Evolutionary conservation across 2,329 filamentous ascomycete genomes (phyloP).

Genomic region (Ophiosphaerella herpotricha): DNA sequence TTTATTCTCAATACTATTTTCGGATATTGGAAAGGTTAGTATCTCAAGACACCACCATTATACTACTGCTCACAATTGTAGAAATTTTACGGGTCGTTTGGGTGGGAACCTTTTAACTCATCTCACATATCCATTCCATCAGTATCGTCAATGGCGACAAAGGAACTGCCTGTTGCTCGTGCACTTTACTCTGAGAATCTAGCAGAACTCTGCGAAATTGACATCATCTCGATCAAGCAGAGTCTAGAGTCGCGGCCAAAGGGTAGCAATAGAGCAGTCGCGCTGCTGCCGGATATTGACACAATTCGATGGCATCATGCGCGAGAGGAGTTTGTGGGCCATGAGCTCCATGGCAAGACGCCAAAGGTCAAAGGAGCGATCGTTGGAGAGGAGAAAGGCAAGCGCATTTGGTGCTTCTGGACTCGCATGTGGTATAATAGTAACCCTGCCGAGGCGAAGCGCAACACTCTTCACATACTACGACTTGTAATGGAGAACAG

Average conservation of each 20-base stretch:
- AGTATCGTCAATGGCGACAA: conserved; percentile 4
- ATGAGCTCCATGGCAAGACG: conserved; percentile 61
- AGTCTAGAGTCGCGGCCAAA: conserved; percentile 52
- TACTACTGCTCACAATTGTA: conserved; percentile 71
- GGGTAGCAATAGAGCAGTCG: conserved; percentile 60
- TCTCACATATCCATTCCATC: conserved; percentile 61
- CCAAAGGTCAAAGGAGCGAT: conserved; percentile 74
- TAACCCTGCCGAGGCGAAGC: conserved; percentile 57
- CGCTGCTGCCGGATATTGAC: conserved; percentile 69
- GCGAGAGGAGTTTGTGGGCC: conserved; percentile 77
- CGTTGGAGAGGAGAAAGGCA: conserved; percentile 55
- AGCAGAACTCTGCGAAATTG: conserved; percentile 63
- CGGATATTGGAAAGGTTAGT: conserved; percentile 74
- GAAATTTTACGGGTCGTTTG: conserved; percentile 75
- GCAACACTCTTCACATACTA: conserved; percentile 72
- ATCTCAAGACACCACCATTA: conserved; percentile 63
- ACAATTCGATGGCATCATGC: conserved; percentile 77
- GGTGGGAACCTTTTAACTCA: conserved; percentile 77
- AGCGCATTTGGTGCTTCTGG: conserved; percentile 76
- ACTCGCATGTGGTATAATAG: conserved; percentile 66
- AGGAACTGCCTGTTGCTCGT: conserved; percentile 31
- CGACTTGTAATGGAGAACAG: conserved; percentile 69
- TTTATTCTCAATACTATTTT: conserved; percentile 80
- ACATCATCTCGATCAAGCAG: conserved; percentile 65
- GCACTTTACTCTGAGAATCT: conserved; percentile 66